Conservation (phyloP, 73 alveolate genomes). For the Paramecium biaurelia region DNA sequence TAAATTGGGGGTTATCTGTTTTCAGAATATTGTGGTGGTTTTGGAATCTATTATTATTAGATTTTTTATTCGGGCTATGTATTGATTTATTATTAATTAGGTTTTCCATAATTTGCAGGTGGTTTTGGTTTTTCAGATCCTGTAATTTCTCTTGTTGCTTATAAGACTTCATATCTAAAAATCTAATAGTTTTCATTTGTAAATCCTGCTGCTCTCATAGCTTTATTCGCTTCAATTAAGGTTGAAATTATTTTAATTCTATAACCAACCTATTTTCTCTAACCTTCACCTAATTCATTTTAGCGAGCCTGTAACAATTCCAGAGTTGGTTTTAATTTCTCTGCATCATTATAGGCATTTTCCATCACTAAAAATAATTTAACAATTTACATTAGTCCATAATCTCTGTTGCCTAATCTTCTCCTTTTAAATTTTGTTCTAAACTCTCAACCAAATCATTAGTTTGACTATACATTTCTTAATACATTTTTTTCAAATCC, state of each 20-base stretch:
- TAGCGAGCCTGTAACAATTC: background rate
- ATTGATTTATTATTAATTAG: background rate
- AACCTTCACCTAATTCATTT: background rate
- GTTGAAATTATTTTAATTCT: background rate
- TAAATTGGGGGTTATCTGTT: background rate
- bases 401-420: conserved; percentile 25
- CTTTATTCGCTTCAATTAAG: background rate
- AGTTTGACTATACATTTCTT: background rate
- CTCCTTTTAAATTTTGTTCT: background rate
- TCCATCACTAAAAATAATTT: background rate
- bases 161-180: background rate
- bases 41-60: background rate
- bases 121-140: background rate
- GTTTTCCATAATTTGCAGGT: background rate
- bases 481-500: background rate
- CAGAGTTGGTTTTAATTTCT: background rate
- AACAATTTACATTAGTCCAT: background rate
- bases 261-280: background rate
- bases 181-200: background rate
- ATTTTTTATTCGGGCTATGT: background rate
- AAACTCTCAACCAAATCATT: background rate
- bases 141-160: background rate
- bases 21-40: background rate
- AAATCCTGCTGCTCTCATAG: background rate
- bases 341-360: background rate